Percentiles rank a stretch among this genome's conserved stretches.
Conservation (phyloP, 2,329 filamentous ascomycete genomes). For the Dothideomycetidae sp. region DNA sequence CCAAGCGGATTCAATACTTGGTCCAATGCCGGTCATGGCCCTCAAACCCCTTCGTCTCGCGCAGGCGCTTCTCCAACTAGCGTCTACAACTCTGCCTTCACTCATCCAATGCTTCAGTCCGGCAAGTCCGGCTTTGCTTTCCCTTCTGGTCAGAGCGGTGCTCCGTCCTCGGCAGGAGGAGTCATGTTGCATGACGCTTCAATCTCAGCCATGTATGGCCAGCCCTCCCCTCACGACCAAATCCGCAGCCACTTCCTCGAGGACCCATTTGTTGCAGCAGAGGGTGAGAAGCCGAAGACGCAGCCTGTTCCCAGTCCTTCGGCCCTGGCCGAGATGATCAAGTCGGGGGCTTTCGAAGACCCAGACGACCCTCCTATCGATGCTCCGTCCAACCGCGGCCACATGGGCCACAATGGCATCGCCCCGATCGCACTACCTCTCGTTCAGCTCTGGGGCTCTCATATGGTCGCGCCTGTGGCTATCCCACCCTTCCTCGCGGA, state of each 20-base stretch:
- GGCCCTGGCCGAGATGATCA: constrained; percentile 6
- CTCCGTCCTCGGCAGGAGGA: neutral
- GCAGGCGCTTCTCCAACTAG: constrained; percentile 2
- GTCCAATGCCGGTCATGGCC: neutral
- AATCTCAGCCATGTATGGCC: neutral
- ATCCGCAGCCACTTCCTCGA: neutral
- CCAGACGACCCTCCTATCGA: neutral
- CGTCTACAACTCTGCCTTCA: neutral
- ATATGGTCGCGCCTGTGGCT: constrained; percentile 6
- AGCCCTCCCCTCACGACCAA: neutral
- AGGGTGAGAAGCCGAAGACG: neutral
- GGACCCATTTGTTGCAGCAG: constrained; percentile 3
- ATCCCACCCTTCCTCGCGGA: constrained; percentile 9
- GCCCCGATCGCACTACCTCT: neutral
- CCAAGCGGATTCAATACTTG: neutral
- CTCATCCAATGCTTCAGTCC: neutral
- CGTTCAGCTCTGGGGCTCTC: constrained; percentile 5
- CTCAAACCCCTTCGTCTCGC: too few species aligned
- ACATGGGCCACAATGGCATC: neutral
- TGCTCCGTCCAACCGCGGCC: constrained; percentile 1
- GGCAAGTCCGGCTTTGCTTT: neutral
- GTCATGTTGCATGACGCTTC: neutral
- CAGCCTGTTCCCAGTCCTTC: neutral
- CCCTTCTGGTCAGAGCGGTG: neutral
- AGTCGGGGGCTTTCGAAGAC: constrained; percentile 5